Conservation (phyloP, 1,284 basidiomycete genomes). For the Heterobasidion annosum region DNA sequence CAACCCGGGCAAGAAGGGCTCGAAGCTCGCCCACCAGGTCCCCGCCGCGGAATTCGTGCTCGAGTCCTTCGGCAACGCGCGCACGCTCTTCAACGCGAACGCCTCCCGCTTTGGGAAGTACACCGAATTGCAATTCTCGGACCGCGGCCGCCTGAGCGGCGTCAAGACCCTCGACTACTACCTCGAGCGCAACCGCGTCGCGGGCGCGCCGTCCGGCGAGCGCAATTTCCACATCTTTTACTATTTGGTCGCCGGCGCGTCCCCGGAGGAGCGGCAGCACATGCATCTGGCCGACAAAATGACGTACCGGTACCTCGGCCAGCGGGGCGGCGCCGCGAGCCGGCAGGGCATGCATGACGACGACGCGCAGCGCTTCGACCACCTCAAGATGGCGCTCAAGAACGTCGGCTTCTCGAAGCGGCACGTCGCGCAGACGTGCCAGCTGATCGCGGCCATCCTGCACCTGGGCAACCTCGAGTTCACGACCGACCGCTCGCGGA, state of each 20-base stretch:
- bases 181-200: slow-evolving; percentile 82
- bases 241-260: slow-evolving; percentile 87
- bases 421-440: slow-evolving; percentile 90
- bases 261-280: slow-evolving; percentile 80
- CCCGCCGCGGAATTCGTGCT: slow-evolving; percentile 94
- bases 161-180: slow-evolving; percentile 97
- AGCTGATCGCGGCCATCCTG: slow-evolving; percentile 89
- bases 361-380: slow-evolving; percentile 78
- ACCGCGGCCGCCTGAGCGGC: slow-evolving; percentile 82
- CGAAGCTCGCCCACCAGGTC: slow-evolving; percentile 78
- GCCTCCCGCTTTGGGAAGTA: slow-evolving; percentile 91
- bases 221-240: slow-evolving; percentile 98
- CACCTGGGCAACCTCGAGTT: slow-evolving; percentile 97
- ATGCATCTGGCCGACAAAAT: slow-evolving; percentile 76
- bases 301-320: slow-evolving; percentile 79
- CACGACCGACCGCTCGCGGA: slow-evolving; percentile 69
- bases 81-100: slow-evolving; percentile 86
- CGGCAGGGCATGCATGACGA: slow-evolving; percentile 48
- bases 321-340: slow-evolving; percentile 34
- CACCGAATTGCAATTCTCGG: slow-evolving; percentile 89
- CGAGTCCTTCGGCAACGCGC: slow-evolving; percentile 86
- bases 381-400: slow-evolving; percentile 91
- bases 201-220: slow-evolving; percentile 76
- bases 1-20: slow-evolving; percentile 89
- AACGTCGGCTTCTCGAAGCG: slow-evolving; percentile 88